Evolutionary conservation across 257 asterid genomes (phyloP), one percentile per base, ranked within the genome.

Genomic region (Gynochthodes officinalis): DNA sequence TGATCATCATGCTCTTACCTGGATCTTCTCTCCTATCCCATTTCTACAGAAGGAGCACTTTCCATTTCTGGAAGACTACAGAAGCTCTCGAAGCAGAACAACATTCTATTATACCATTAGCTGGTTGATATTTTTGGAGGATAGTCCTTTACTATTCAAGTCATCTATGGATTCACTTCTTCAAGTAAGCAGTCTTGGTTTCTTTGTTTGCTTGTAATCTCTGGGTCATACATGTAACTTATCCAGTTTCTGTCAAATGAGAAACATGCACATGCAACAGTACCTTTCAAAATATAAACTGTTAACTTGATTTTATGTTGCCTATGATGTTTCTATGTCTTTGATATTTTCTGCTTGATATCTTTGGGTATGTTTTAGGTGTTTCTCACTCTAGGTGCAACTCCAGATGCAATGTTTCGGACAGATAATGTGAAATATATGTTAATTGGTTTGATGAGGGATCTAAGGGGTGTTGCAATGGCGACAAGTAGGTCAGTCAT

Each of bases 391-490:
- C 82, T 95, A 84, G 90, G 85, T 85, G 86, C 95, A 69, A 86
- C 90, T 53, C 93, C 92, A 0, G 99, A 91, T 81, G 76, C 86
- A 64, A 71, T 95, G 87, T 95, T 91, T 78, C 89, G 97, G 82
- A 84, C 90, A 27, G 97, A 95, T 75, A 80, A 84, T 67, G 98
- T 91, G 65, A 95, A 95, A 77, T 90, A 88, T 85, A 90, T 92
- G 67, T 80, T 95, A 69, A 87, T 92, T 78, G 99, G 99, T 68
- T 80, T 95, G 91, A 95, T 85, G 98, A 95, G 99, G 86, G 99
- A 91, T 85, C 89, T 95, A 46, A 86, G 99, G 81, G 99, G 99
- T 53, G 82, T 92, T 79, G 88, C 93, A 54, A 90, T 89, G 99
- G 99, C 99, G 48, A 95, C 99, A 62, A 92, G 82, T 78, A 90